Evolutionary conservation across 768 basidiomycete genomes (phyloP), one percentile per base, ranked within the genome.

Genomic region (Bullera alba): DNA sequence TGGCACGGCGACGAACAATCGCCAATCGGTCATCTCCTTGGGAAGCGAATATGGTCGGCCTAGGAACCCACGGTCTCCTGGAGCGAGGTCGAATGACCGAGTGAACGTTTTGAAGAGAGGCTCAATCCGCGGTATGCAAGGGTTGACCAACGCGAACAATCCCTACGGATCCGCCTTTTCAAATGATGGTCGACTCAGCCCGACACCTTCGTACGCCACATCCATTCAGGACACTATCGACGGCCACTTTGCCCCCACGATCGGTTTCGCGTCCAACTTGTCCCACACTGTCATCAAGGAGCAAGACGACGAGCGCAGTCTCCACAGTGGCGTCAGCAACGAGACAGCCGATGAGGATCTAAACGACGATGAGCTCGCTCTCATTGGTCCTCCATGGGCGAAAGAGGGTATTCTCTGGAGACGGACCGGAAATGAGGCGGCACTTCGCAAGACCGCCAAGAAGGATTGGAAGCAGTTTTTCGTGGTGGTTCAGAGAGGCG

Each of bases 331-430:
- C 1, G 81, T 79, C 28, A 53, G 45, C 25, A 43, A 41, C 4
- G 84, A 87, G 60, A 89, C 88, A 45, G 56, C 61, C 16, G 73
- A 70, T 16, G 58, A 60, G 21, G 63, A 71, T 3, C 88, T 96
- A 52, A 83, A 86, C 5, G 93, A 97, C 61, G 95, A 97, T 72
- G 90, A 95, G 73, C 78, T 99, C 12, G 93, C 93, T 1, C 76
- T 97, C 30, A 81, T 95, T 15, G 95, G 95, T 15, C 83, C 95
- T 4, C 95, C 95, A 0, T 99, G 93, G 93, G 95, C 95, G 0
- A 99, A 99, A 73, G 95, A 99, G 72, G 95, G 95, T 12, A 86
- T 93, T 78, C 80, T 99, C 7, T 85, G 84, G 59, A 83, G 92
- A 21, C 96, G 96, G 69, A 87, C 90, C 55, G 96, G 92, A 69